phyloP scores from a whole-genome alignment of 176 grass and related monocot genomes.

The Cenchrus fungigraminus region DNA sequence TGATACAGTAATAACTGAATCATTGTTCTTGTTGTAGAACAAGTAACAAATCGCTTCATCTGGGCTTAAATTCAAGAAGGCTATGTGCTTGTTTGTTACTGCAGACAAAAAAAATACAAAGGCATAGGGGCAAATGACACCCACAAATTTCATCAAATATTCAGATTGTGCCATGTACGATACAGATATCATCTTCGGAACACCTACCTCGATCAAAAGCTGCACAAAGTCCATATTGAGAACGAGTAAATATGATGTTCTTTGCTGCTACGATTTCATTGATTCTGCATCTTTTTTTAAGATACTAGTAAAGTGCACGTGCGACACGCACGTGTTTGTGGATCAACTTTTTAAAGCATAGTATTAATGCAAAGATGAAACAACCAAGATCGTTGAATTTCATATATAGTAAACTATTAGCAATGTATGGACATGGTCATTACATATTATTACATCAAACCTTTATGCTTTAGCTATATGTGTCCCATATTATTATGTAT shows the following conservation, averaged over 20 bases:
- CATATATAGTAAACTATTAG: no score
- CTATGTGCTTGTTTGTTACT: constrained; percentile 90
- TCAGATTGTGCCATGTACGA: background rate
- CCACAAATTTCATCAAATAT: constrained; percentile 1
- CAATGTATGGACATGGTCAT: no score
- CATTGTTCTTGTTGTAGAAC: constrained; percentile 99
- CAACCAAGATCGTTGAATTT: no score
- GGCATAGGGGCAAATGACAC: no score
- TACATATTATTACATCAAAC: no score
- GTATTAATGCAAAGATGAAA: no score
- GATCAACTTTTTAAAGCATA: constrained; percentile 19
- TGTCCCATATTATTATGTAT: no score
- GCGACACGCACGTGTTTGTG: no score
- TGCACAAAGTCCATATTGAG: constrained; percentile 92
- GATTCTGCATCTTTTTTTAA: constrained; percentile 91
- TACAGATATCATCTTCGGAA: constrained; percentile 24
- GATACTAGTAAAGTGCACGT: background rate
- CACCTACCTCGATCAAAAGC: constrained; percentile 84
- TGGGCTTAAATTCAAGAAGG: constrained; percentile 92
- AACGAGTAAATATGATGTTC: constrained; percentile 96
- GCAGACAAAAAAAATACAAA: constrained; percentile 37
- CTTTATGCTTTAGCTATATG: no score
- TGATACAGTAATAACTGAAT: constrained; percentile 98
- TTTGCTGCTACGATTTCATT: constrained; percentile 96
- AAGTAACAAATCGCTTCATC: constrained; percentile 99